Conservation (phyloP, 179 eudicot genomes). For the Drosera spatulata region DNA sequence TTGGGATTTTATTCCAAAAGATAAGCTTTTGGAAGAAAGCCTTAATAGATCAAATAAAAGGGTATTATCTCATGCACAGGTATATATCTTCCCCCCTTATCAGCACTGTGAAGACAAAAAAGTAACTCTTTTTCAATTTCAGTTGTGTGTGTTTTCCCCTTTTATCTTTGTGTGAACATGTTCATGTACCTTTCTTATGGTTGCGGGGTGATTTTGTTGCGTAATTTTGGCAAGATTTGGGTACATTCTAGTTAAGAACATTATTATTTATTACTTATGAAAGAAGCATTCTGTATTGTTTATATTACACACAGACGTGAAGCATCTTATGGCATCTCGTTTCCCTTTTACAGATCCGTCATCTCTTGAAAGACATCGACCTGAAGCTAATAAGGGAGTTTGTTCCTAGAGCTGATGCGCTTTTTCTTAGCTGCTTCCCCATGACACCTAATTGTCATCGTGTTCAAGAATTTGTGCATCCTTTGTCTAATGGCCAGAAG, state of each 20-base stretch:
- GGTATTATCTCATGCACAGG: slow-evolving; percentile 75
- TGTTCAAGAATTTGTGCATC: slow-evolving; percentile 49
- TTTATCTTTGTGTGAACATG: too few species aligned
- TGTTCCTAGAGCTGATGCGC: slow-evolving; percentile 33
- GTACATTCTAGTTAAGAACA: too few species aligned
- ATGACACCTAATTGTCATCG: slow-evolving; percentile 94
- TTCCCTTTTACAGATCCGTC: slow-evolving; percentile 44
- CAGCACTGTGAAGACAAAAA: too few species aligned
- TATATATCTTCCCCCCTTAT: slow-evolving; percentile 10
- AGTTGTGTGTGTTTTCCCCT: background rate
- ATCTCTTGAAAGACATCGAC: slow-evolving; percentile 54
- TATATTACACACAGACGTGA: too few species aligned
- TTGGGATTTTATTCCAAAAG: slow-evolving; percentile 82
- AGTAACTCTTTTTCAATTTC: background rate
- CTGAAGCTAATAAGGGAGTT: slow-evolving; percentile 41
- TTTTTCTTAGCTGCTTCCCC: slow-evolving; percentile 61
- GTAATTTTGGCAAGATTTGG: too few species aligned
- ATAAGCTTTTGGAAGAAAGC: slow-evolving; percentile 40
- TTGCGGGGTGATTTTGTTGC: too few species aligned
- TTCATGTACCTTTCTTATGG: too few species aligned
- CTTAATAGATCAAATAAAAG: slow-evolving; percentile 30
- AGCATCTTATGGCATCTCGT: slow-evolving; percentile 1
- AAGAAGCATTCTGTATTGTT: too few species aligned
- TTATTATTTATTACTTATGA: too few species aligned
- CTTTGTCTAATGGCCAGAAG: slow-evolving; percentile 38